Evolutionary conservation across 495 filamentous ascomycete species (phyloP), one percentile per base, ranked within the genome.

Genomic region (Penicillium fimorum): DNA sequence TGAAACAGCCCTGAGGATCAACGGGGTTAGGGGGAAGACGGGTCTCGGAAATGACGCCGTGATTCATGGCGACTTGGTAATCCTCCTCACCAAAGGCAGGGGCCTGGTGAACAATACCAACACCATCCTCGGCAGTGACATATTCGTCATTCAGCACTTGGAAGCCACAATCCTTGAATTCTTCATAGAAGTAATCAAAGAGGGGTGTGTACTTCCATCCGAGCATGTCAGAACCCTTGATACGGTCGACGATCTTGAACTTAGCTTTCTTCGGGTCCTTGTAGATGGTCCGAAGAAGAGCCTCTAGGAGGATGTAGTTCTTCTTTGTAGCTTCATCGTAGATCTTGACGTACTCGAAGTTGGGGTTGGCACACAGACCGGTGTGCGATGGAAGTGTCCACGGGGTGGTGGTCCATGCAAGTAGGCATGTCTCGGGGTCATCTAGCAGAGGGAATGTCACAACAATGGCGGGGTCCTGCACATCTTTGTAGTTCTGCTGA

Each of bases 241-340:
- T 72, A 59, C 86, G 90, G 40, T 89, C 82, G 11, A 96, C 62
- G 32, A 96, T 81, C 77, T 92, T 94, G 75, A 86, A 97, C 65
- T 97, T 96, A 42, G 93, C 93, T 78, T 97, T 97, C 79, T 97
- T 98, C 13, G 88, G 87, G 62, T 96, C 91, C 72, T 97, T 97
- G 74, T 97, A 97, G 8, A 97, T 75, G 7, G 88, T 96, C 38
- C 80, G 80, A 33, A 98, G 81, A 17, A 96, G 80, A 50, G 88
- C 86, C 67, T 97, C 92, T 11, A 96, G 78, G 11, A 97, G 80
- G 49, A 97, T 87, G 68, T 91, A 98, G 60, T 96, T 82, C 65
- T 89, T 93, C 20, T 87, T 87, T 0, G 86, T 88, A 24, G 79
- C 81, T 53, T 92, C 86, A 61, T 98, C 94, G 47, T 83, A 78